Base-by-base conservation (phyloP, 352 stramenopile species). In the Phytopythium chamaehyphon region DNA sequence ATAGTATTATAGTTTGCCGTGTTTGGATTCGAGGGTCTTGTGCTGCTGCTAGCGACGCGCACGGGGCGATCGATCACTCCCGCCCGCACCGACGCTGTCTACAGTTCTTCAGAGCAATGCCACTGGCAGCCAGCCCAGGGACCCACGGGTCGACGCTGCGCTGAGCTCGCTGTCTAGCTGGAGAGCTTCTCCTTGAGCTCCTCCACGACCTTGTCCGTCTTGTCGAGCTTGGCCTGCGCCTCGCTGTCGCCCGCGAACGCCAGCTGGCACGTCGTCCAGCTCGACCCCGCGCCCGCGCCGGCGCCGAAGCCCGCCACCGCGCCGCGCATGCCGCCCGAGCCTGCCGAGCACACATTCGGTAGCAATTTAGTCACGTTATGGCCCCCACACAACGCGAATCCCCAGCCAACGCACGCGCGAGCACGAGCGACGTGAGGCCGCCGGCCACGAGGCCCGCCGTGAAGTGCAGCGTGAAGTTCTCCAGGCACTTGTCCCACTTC, bases 401-500 rank as follows among this genome's bases (percentile, higher is more conserved):
- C n/a, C n/a, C n/a, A n/a, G 28, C 33, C 15, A 48, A 88, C 83
- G 61, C 76, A 93, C 83, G 83, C 40, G 83, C 79, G 24, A 94
- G 64, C 23, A 94, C 83, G 57, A 94, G 60, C 16, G 81, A 92
- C 40, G 83, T 85, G 66, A 94, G 71, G 21, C 83, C 83, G 43
- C 83, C 83, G 37, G 81, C 83, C 36, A 94, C 81, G 39, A 92
- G 79, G 18, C 83, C 83, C 26, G 79, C 79, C 2, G 71, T 72
- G 67, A 94, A 94, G 73, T 94, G 83, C 39, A 94, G 80, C 55
- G 82, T 73, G 48, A 94, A 94, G 67, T 91, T 94, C 65, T 94
- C 83, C 36, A 94, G 68, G 51, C 83, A 94, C 68, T 92, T 92
- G 75, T 94, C 83, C 83, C 83, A 94, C 62, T 94, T 94, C 70